Base-by-base conservation (phyloP, 495 filamentous ascomycete genomes). In the Recurvomyces mirabilis region DNA sequence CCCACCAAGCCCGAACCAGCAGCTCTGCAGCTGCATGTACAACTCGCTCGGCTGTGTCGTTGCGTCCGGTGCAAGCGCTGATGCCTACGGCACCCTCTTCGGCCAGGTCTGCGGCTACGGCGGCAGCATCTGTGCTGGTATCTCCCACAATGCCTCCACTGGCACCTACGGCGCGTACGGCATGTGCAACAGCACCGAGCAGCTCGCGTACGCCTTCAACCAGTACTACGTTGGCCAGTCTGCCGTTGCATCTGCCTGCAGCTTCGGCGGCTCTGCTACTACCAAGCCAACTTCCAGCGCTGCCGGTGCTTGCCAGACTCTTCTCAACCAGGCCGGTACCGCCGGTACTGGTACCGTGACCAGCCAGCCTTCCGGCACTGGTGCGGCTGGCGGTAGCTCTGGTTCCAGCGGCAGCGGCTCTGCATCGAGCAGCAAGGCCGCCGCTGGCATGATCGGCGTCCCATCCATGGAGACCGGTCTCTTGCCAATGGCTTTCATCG, bases 111-210 rank as follows among this genome's bases (percentile, higher is more conserved):
- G 91, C 64, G 75, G 76, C 43, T 56, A 58, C 26, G 37, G 51
- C 10, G 55, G 62, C 25, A 66, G 71, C 44, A 66, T 69, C 44
- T 94, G 91, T 66, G 63, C 61, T 5, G 88, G 85, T 30, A 80
- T 96, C 60, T 61, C 61, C 33, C 65, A 70, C 51, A 84, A 95
- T 60, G 72, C 68, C 12, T 76, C 74, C 38, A 75, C 70, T 17
- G 91, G 87, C 38, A 67, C 67, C 18, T 98, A 93, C 61, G 91
- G 91, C 38, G 78, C 84, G 5, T 96, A 87, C 68, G 76, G 78
- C 63, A 93, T 94, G 84, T 98, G 91, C 71, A 73, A 71, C 53
- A 48, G 77, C 51, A 75, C 69, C 49, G 70, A 93, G 62, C 73
- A 91, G 65, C 77, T 96, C 19, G 78, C 77, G 39, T 94, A 78